These are phyloP conservation scores for Plasmodium knowlesi DNA, from an alignment of 169 alveolate genomes.

Conservation along the genomic window DNA sequence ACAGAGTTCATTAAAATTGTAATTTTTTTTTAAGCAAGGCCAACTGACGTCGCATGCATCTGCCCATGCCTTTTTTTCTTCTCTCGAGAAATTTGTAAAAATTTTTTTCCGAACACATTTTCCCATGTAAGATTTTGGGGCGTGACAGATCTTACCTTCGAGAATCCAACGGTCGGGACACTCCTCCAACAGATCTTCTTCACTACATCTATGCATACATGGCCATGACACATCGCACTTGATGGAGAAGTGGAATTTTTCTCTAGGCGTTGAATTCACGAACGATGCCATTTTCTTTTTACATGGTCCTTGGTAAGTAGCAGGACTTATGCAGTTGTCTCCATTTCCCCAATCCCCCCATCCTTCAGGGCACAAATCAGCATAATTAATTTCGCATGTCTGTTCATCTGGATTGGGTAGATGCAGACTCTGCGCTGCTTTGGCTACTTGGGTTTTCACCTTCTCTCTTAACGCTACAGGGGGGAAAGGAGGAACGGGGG, in stretches of 20 bases:
- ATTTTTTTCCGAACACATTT: conserved; percentile 77
- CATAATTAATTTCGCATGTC: conserved; percentile 79
- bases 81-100: conserved; percentile 73
- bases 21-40: conserved; percentile 78
- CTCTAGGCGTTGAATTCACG: conserved; percentile 27
- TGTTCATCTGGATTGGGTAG: conserved; percentile 75
- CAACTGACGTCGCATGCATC: conserved; percentile 78
- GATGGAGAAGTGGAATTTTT: conserved; percentile 34
- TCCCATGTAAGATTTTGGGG: conserved; percentile 75
- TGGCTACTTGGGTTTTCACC: conserved; percentile 66
- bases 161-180: conserved; percentile 56
- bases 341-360: conserved; percentile 78
- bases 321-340: conserved; percentile 67
- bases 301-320: conserved; percentile 40
- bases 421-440: conserved; percentile 74
- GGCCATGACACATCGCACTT: conserved; percentile 69
- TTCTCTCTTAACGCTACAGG: conserved; percentile 74
- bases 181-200: conserved; percentile 2
- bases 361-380: conserved; percentile 84
- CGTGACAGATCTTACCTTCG: conserved; percentile 77
- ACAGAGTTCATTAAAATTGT: conserved; percentile 9
- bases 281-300: conserved; percentile 36
- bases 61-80: conserved; percentile 77
- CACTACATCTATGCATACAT: conserved; percentile 19
- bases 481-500: background rate